A percentile compares a stretch with the other conserved stretches of the same genome.
Conservation (phyloP, 1,139 yeast genomes). For the Zhuliangozyma blackwelliae region DNA sequence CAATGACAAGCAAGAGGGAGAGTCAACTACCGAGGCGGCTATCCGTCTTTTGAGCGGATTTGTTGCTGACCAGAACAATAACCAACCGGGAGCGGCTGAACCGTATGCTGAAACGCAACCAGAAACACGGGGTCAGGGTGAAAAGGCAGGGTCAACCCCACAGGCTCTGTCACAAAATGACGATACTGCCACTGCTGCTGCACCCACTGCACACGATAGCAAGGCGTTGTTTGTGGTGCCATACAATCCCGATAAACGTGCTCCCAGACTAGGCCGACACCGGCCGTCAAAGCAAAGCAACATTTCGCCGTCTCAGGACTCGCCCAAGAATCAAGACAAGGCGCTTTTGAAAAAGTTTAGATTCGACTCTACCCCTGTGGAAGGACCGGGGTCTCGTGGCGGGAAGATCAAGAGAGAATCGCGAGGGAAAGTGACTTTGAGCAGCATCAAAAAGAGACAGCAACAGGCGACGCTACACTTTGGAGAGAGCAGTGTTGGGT, state of each 20-base stretch:
- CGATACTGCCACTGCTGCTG: background rate
- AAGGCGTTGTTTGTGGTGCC: constrained; percentile 21
- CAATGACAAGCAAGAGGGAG: constrained; percentile 1
- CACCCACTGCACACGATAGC: constrained; percentile 6
- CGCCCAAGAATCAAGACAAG: constrained; percentile 27
- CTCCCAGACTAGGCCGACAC: constrained; percentile 36
- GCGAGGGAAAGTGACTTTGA: constrained; percentile 27
- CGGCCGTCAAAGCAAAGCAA: constrained; percentile 18
- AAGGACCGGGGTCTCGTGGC: constrained; percentile 45
- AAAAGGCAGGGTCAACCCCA: background rate
- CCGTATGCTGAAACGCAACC: too few relatives aligned
- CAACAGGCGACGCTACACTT: constrained; percentile 18
- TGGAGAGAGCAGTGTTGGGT: constrained; percentile 1
- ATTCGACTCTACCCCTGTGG: constrained; percentile 34
- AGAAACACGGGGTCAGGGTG: too few relatives aligned
- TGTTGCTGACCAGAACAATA: background rate
- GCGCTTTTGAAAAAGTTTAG: constrained; percentile 35
- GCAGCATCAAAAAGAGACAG: constrained; percentile 17
- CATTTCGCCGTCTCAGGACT: constrained; percentile 20
- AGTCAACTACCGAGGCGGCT: constrained; percentile 8
- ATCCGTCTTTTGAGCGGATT: constrained; percentile 5
- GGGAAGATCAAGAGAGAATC: constrained; percentile 25
- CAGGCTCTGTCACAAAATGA: too few relatives aligned
- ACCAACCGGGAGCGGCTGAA: too few relatives aligned
- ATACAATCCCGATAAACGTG: constrained; percentile 28